These are phyloP conservation scores for Paramecium biaurelia DNA, from an alignment of 73 alveolate genomes.

Conservation along the genomic window DNA sequence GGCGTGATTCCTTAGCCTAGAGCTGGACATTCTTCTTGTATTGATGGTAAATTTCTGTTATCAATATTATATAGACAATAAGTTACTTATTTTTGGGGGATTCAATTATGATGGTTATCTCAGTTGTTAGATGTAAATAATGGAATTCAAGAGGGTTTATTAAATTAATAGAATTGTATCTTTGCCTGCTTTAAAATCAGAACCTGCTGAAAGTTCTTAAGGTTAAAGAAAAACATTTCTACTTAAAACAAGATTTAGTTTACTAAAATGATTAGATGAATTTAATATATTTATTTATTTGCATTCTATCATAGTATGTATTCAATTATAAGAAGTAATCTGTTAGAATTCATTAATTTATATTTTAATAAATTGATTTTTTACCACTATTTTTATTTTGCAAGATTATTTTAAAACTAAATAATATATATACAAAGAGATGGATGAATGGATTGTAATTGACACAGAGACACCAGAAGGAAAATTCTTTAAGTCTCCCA, in stretches of 20 bases:
- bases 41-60: neutral
- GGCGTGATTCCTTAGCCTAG: neutral
- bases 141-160: conserved; percentile 6
- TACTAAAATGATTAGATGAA: neutral
- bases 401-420: neutral
- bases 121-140: neutral
- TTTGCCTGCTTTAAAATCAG: neutral
- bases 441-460: conserved; percentile 8
- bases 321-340: too few species aligned
- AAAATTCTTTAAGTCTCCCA: neutral
- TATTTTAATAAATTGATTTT: neutral
- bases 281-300: neutral
- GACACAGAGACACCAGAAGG: neutral
- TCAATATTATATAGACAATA: neutral
- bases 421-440: neutral
- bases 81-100: conserved; percentile 17
- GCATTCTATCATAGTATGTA: neutral
- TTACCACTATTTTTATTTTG: neutral
- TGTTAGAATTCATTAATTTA: too few species aligned
- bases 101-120: conserved; percentile 28
- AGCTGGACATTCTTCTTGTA: conserved; percentile 32
- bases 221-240: neutral
- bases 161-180: neutral
- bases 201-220: neutral
- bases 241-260: neutral